Base-by-base conservation (phyloP, 768 basidiomycete species). In the Suillus paluster region DNA sequence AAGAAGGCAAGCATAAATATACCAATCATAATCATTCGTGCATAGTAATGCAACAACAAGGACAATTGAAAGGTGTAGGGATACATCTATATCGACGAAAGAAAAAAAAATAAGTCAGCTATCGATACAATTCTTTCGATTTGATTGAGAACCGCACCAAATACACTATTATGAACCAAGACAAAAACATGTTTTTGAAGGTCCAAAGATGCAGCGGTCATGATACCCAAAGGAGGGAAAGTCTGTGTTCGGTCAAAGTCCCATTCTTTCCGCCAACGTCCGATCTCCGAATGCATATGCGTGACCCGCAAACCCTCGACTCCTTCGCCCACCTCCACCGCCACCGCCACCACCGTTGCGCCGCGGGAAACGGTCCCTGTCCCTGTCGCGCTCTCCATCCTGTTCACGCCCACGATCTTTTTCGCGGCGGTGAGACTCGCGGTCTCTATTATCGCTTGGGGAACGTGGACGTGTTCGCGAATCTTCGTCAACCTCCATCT, bases 211-310 rank as follows among this genome's bases (percentile, higher is more conserved):
- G 63, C 48, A 69, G 64, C 48, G 58, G 17, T 53, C 48, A 54
- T 45, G 64, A 39, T 64, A 49, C 64, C 58, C 57, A 65, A 64
- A 66, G 57, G 64, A 63, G 50, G n/a, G 25, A 54, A 54, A 64
- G 54, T 62, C 57, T 34, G 60, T 34, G 60, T 58, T 62, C 57
- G 49, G 50, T 38, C 77, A 91, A 46, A 92, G 81, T 74, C 92
- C 92, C 88, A 94, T 84, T 70, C 92, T 80, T 76, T 93, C 90
- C 74, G 88, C 89, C 80, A 94, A 86, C 81, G 92, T 91, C 84
- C 91, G 91, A 80, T 90, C 88, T 49, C 79, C 79, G 64, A 72
- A 66, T 50, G 70, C 65, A 42, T 76, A 76, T 34, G 72, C 60
- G 42, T 75, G 75, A 50, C 79, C 75, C 65, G 77, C 77, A 62